Evolutionary conservation across 176 grass and related monocot genomes (phyloP).

Genomic region (Bromus sterilis): DNA sequence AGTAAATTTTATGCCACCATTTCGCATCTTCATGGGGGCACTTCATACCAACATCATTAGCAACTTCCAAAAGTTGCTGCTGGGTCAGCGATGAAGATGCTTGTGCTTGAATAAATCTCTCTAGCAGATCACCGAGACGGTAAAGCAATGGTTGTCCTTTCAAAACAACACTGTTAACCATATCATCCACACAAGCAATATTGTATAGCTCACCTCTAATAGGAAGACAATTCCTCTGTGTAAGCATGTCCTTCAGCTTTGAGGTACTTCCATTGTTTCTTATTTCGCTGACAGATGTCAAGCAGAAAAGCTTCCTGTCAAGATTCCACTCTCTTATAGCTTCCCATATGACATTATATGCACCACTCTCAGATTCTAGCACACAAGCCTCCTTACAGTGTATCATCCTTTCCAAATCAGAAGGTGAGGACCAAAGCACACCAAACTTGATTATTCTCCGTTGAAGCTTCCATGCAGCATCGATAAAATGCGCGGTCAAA

Average conservation of each 20-base stretch:
- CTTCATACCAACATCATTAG: slow-evolving; percentile 29
- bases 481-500: slow-evolving; percentile 40
- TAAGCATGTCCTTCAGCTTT: slow-evolving; percentile 34
- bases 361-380: slow-evolving; percentile 27
- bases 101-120: slow-evolving; percentile 22
- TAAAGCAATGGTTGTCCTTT: slow-evolving; percentile 30
- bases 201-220: slow-evolving; percentile 42
- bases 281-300: slow-evolving; percentile 30
- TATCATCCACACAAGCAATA: slow-evolving; percentile 37
- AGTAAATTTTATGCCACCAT: slow-evolving; percentile 53
- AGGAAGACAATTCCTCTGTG: slow-evolving; percentile 21
- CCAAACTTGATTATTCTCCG: slow-evolving; percentile 53
- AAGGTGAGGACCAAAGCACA: slow-evolving; percentile 26
- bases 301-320: slow-evolving; percentile 39
- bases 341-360: slow-evolving; percentile 40
- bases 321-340: slow-evolving; percentile 58
- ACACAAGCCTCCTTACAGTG: slow-evolving; percentile 29
- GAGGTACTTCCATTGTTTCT: not conserved
- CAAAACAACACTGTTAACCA: slow-evolving; percentile 26
- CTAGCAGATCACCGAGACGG: slow-evolving; percentile 28
- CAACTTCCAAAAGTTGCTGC: slow-evolving; percentile 31
- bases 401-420: slow-evolving; percentile 44
- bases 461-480: slow-evolving; percentile 43
- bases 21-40: slow-evolving; percentile 38
- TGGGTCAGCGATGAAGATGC: slow-evolving; percentile 2